A percentile compares a stretch with the other conserved stretches of the same genome.
These are phyloP conservation scores for Colletotrichum coccodes DNA, from an alignment of 2,329 filamentous ascomycete genomes.

Conservation along the genomic window DNA sequence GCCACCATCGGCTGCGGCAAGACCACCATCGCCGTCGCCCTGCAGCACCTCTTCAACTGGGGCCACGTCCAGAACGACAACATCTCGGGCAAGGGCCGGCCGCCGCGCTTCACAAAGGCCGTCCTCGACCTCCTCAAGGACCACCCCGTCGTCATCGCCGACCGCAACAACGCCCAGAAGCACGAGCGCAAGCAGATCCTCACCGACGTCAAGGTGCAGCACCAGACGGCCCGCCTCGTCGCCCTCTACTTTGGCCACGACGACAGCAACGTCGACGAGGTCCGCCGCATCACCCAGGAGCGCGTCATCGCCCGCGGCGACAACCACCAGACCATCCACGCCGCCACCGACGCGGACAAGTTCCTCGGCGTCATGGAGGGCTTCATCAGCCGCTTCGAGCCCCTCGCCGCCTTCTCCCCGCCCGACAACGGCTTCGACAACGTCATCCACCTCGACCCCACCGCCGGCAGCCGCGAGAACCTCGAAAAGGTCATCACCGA, in stretches of 20 bases:
- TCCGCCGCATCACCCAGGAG: slow-evolving; percentile 79
- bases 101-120: slow-evolving; percentile 79
- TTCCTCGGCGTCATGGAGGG: slow-evolving; percentile 94
- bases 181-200: slow-evolving; percentile 91
- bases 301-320: slow-evolving; percentile 88
- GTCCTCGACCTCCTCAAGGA: slow-evolving; percentile 73
- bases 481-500: slow-evolving; percentile 81
- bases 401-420: slow-evolving; percentile 69
- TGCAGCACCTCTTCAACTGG: slow-evolving; percentile 87
- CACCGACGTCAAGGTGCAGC: slow-evolving; percentile 74
- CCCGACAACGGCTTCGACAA: slow-evolving; percentile 87
- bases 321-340: slow-evolving; percentile 98
- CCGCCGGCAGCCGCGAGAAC: slow-evolving; percentile 82
- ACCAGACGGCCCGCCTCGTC: slow-evolving; percentile 76
- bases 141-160: slow-evolving; percentile 82
- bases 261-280: slow-evolving; percentile 76
- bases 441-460: slow-evolving; percentile 85
- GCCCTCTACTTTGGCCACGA: slow-evolving; percentile 91
- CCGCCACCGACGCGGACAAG: slow-evolving; percentile 77
- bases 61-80: slow-evolving; percentile 98
- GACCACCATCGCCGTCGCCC: slow-evolving; percentile 87
- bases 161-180: slow-evolving; percentile 92
- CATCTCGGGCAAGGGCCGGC: slow-evolving; percentile 82
- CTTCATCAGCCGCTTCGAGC: slow-evolving; percentile 88
- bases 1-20: slow-evolving; percentile 97